phyloP scores from a whole-genome alignment of 208 protist species.

The Leishmania mexicana region DNA sequence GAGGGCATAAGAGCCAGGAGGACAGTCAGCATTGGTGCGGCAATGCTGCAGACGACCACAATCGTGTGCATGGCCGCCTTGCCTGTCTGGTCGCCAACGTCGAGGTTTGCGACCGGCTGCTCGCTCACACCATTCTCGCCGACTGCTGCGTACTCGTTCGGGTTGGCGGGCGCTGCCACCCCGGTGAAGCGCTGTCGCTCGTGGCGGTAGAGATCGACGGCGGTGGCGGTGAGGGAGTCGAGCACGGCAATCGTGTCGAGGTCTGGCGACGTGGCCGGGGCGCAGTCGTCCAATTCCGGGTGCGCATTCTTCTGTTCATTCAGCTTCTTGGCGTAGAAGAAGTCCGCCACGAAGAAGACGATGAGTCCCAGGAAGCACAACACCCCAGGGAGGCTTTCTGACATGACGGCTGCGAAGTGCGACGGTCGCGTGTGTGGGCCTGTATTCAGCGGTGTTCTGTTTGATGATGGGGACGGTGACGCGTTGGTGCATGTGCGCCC shows the following conservation, averaged over 20 bases:
- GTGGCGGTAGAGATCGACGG: conserved; percentile 56
- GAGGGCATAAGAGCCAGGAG: conserved; percentile 48
- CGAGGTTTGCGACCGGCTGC: neutral
- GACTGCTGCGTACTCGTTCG: conserved; percentile 17
- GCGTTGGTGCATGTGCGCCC: neutral
- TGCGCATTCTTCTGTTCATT: conserved; percentile 57
- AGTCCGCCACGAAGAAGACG: conserved; percentile 62
- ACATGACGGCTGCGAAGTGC: conserved; percentile 16
- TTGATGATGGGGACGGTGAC: neutral
- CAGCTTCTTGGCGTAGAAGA: conserved; percentile 58
- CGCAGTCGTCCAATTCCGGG: conserved; percentile 75
- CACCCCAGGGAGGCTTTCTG: conserved; percentile 26
- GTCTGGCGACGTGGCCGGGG: conserved; percentile 61
- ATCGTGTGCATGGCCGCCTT: conserved; percentile 53
- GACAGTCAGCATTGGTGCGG: conserved; percentile 45
- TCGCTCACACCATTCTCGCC: conserved; percentile 9
- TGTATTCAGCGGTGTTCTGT: neutral
- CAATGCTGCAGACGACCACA: conserved; percentile 59
- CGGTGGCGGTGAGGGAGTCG: conserved; percentile 53
- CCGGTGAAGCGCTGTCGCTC: conserved; percentile 37
- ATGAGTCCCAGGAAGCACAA: conserved; percentile 52
- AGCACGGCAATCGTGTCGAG: conserved; percentile 65
- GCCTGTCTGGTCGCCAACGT: neutral
- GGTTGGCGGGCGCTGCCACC: conserved; percentile 7
- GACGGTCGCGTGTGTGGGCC: neutral